Evolutionary conservation across 2,329 filamentous ascomycete genomes (phyloP).

Genomic region (Fusarium sp.): DNA sequence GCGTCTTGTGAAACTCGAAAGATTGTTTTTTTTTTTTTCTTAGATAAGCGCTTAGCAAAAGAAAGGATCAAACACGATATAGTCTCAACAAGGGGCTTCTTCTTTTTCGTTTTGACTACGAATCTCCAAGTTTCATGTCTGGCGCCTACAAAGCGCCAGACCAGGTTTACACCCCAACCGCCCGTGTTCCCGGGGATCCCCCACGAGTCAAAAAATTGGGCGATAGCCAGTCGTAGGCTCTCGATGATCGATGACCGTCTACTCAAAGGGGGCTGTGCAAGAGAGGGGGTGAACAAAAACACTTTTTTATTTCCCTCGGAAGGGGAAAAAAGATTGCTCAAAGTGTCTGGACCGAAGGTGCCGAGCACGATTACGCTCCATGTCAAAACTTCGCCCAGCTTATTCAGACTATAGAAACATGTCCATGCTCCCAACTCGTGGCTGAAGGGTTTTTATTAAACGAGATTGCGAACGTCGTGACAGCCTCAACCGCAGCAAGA

Average conservation of each 20-base stretch:
- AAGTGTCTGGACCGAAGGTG: slow-evolving; percentile 17
- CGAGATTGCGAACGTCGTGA: slow-evolving; percentile 7
- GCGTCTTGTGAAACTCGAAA: not conserved
- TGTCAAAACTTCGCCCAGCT: slow-evolving; percentile 1
- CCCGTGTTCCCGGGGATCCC: slow-evolving; percentile 16
- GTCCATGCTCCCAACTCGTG: not conserved
- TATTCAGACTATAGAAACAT: slow-evolving; percentile 7
- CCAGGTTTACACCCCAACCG: not conserved
- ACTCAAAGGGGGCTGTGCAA: slow-evolving; percentile 30
- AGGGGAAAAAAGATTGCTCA: not conserved
- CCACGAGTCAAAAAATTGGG: slow-evolving; percentile 12
- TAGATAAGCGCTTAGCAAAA: not conserved
- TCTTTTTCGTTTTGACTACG: not conserved
- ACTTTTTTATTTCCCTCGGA: not conserved
- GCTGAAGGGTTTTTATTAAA: not conserved
- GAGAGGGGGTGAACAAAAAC: not conserved
- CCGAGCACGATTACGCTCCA: slow-evolving; percentile 14
- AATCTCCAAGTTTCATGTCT: not conserved
- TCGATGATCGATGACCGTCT: slow-evolving; percentile 21
- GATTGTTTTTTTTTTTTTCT: not conserved
- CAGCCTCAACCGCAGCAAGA: slow-evolving; percentile 4
- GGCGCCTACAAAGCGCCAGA: not conserved
- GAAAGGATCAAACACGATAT: not conserved
- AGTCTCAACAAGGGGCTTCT: not conserved
- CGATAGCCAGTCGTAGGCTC: slow-evolving; percentile 28